phyloP scores from a whole-genome alignment of 495 filamentous ascomycete genomes.

The Terfezia boudieri region DNA sequence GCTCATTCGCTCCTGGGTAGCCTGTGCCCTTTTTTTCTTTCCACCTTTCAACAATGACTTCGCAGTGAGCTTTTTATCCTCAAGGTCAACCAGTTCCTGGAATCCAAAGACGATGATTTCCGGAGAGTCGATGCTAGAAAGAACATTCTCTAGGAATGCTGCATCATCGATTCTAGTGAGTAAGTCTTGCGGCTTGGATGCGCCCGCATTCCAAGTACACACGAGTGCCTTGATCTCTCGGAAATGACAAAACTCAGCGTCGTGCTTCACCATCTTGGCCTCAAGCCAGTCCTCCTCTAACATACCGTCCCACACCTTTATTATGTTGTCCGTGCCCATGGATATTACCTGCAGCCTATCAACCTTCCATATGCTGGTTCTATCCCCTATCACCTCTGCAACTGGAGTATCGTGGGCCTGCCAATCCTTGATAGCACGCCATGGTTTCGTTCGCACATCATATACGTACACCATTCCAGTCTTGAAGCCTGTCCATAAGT shows the following conservation, averaged over 20 bases:
- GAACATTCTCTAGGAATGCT: constrained; percentile 52
- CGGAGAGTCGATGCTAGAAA: constrained; percentile 47
- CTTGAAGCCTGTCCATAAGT: constrained; percentile 87
- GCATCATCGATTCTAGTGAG: constrained; percentile 41
- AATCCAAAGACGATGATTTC: constrained; percentile 94
- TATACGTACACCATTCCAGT: constrained; percentile 92
- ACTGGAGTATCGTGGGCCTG: constrained; percentile 68
- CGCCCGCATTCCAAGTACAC: constrained; percentile 92
- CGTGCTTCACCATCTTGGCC: constrained; percentile 58
- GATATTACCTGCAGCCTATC: constrained; percentile 74
- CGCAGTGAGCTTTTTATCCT: constrained; percentile 93
- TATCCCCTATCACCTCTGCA: constrained; percentile 50
- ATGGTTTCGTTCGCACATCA: constrained; percentile 58
- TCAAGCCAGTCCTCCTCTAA: constrained; percentile 87
- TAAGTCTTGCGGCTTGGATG: constrained; percentile 62
- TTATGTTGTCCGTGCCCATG: constrained; percentile 62
- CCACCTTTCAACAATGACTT: constrained; percentile 43
- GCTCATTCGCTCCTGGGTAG: constrained; percentile 75
- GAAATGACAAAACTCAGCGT: constrained; percentile 64
- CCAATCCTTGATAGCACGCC: constrained; percentile 87
- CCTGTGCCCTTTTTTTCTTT: constrained; percentile 75
- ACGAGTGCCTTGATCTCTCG: constrained; percentile 54
- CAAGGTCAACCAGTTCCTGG: constrained; percentile 87
- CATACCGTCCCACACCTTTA: constrained; percentile 83
- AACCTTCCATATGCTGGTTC: constrained; percentile 64